Evolutionary conservation across 352 stramenopile species (phyloP), one percentile per base, ranked within the genome.

Genomic region (Peronospora belbahrii): DNA sequence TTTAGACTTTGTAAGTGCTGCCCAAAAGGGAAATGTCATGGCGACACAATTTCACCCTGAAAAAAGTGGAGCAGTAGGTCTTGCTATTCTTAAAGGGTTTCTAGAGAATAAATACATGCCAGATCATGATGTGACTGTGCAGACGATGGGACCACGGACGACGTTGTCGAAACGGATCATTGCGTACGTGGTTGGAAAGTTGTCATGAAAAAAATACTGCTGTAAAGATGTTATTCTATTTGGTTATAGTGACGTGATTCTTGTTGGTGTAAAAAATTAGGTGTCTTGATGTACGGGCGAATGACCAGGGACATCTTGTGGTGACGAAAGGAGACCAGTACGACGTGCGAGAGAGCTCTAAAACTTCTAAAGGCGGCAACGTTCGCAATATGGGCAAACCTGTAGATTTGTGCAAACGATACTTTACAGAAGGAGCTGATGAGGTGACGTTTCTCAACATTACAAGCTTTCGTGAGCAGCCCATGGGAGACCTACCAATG

Each of bases 241-340:
- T 42, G 47, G 13, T 59, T 5, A 27, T 44, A 19, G 20, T 10
- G 11, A 46, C 38, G 32, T 48, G 28, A 32, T 3, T 19, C 32
- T 30, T 55, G 40, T 51, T 34, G n/a, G n/a, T n/a, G 36, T 41
- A 37, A 8, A n/a, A 25, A 0, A 2, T 49, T 23, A 90, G 79
- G 8, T 98, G 95, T 52, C 73, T 99, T 17, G 96, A 99, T 59
- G 96, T 98, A 35, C 86, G 96, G 47, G 82, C 80, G 31, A 98
- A 98, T 56, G 95, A 98, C 66, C 59, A 80, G 11, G 95, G 95
- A 42, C 95, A 99, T 59, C 74, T 98, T 5, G 94, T 99, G 19
- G 96, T 98, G 34, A 99, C 96, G 55, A 98, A 99, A 70, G 96
- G 96, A 46, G 96, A 98, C 70, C 95, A 98, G 66, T 99, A 99